Base-by-base conservation (phyloP, 2,329 filamentous ascomycete species). In the Magnaporthales sp. region DNA sequence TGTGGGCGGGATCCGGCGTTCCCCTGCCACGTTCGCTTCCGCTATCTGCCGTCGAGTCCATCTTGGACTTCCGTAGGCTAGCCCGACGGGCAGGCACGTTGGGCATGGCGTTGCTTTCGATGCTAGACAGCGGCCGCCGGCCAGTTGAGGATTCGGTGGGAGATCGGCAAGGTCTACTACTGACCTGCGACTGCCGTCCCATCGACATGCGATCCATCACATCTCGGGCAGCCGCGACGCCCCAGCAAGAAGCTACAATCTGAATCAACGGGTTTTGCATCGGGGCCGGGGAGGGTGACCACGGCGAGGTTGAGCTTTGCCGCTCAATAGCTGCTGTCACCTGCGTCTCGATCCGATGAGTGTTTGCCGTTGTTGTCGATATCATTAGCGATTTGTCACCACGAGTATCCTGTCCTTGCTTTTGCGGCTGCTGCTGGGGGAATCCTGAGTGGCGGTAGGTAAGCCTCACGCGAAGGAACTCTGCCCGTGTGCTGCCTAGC, bases 391-490 rank as follows among this genome's bases (percentile, higher is more conserved):
- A n/a, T 5, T 56, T 46, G 9, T 46, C 63, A 15, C 13, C 7
- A 19, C 5, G 27, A 29, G 1, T 1, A 7, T 11, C 32, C 5
- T 32, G 27, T 13, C 38, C 46, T 29, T 66, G 32, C 24, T n/a
- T 62, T 26, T n/a, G 65, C 8, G 32, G 11, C 10, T 65, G 67
- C 13, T 73, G 73, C 22, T 76, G 72, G 0, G 81, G 79, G 71
- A 88, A 87, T 0, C 80, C 83, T 0, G 86, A 85, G 70, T 89
- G 85, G 2, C 78, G 77, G 70, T 88, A 89, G 7, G 76, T 81
- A 8, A 89, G 70, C 24, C 77, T 77, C 19, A 88, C 77, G 3
- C 79, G 79, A 64, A 88, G 74, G 69, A 85, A 88, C 38, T 81
- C 78, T 19, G 78, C 78, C 24, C 74, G 74, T 3, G 77, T 77